Percentiles rank a stretch among this genome's conserved stretches.
These are phyloP conservation scores for Leptographium procerum DNA, from an alignment of 2,329 filamentous ascomycete genomes.

Conservation along the genomic window DNA sequence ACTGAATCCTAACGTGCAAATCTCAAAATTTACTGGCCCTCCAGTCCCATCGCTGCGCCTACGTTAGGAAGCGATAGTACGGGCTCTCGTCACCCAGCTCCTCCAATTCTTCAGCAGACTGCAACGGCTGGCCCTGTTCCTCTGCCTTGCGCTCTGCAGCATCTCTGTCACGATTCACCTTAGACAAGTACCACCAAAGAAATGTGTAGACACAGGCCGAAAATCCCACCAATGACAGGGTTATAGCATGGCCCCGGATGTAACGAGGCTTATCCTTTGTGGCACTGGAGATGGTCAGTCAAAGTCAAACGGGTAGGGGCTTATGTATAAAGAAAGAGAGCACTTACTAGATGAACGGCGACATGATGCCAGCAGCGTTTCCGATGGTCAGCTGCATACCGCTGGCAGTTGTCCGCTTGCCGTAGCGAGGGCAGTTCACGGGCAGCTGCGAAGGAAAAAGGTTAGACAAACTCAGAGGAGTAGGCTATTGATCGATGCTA, in stretches of 20 bases:
- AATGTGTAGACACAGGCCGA: constrained; percentile 39
- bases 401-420: constrained; percentile 45
- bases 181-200: constrained; percentile 41
- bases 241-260: constrained; percentile 49
- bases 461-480: neutral
- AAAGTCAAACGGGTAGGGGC: neutral
- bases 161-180: constrained; percentile 34
- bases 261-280: constrained; percentile 43
- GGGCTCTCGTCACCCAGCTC: constrained; percentile 43
- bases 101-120: constrained; percentile 29
- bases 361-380: constrained; percentile 32
- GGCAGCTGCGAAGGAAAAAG: constrained; percentile 36
- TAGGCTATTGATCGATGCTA: neutral
- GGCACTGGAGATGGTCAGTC: constrained; percentile 21
- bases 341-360: constrained; percentile 49
- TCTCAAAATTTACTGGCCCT: neutral
- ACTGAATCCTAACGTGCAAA: too few species aligned
- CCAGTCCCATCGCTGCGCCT: neutral
- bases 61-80: constrained; percentile 32
- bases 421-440: constrained; percentile 61
- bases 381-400: constrained; percentile 11
- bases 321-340: neutral
- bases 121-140: constrained; percentile 25
- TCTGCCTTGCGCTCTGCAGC: constrained; percentile 25
- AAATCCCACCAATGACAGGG: constrained; percentile 45